Evolutionary conservation across 345 rosid genomes (phyloP).

Genomic region (Microthlaspi erraticum): DNA sequence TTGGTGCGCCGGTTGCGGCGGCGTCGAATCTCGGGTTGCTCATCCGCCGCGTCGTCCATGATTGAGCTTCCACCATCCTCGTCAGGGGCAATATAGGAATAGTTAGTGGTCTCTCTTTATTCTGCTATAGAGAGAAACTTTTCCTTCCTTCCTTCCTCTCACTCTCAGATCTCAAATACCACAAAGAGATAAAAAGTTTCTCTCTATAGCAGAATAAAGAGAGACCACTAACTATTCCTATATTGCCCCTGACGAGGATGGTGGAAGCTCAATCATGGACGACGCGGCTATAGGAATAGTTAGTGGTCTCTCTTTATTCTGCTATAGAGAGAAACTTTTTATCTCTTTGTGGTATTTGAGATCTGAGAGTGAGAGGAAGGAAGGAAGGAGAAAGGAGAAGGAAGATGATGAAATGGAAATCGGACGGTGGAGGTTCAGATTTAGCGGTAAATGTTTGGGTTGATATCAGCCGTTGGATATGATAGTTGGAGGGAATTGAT

Average conservation of each 20-base stretch:
- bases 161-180: constrained; percentile 53
- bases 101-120: too few relatives aligned
- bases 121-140: too few relatives aligned
- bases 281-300: constrained; percentile 71
- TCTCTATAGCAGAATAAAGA: constrained; percentile 41
- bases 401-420: constrained; percentile 45
- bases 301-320: constrained; percentile 29
- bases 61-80: constrained; percentile 91
- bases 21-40: constrained; percentile 84
- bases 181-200: background rate
- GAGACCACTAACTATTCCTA: background rate
- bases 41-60: constrained; percentile 99
- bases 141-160: constrained; percentile 21
- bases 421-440: constrained; percentile 66
- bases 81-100: constrained; percentile 38
- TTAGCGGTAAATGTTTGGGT: constrained; percentile 30
- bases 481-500: constrained; percentile 42
- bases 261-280: constrained; percentile 99
- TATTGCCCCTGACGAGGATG: constrained; percentile 51
- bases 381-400: constrained; percentile 16
- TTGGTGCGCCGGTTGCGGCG: constrained; percentile 47
- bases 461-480: constrained; percentile 56
- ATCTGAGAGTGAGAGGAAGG: constrained; percentile 51
- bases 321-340: constrained; percentile 23
- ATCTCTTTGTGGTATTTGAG: constrained; percentile 31